phyloP scores from a whole-genome alignment of 1,139 yeast species.

The Meyerozyma guilliermondii region DNA sequence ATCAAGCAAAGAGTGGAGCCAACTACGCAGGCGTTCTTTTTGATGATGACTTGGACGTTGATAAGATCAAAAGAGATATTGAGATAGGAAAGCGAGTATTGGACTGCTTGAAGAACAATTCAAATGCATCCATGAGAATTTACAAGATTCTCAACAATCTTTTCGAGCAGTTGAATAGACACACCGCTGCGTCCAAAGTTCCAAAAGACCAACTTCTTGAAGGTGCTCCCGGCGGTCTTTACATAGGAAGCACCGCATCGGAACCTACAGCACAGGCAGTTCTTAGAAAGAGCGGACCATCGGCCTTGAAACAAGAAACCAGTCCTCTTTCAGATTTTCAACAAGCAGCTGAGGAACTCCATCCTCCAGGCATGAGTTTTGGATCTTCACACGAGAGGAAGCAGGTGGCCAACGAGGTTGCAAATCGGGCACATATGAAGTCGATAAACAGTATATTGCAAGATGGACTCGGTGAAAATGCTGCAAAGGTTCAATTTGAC shows the following conservation, averaged over 20 bases:
- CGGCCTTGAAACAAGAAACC: not conserved
- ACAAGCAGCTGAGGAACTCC: not conserved
- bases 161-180: conserved; percentile 75
- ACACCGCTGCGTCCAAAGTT: conserved; percentile 44
- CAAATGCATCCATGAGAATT: conserved; percentile 76
- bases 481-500: not conserved
- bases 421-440: not conserved
- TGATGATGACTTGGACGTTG: conserved; percentile 60
- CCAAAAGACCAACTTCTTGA: not conserved
- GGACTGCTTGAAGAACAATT: conserved; percentile 64
- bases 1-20: conserved; percentile 22
- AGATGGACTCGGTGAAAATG: not conserved
- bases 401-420: not conserved
- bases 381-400: not conserved
- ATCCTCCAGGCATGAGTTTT: not conserved
- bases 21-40: conserved; percentile 45
- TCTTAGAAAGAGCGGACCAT: not conserved
- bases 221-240: not conserved
- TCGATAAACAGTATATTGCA: not conserved
- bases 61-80: conserved; percentile 70
- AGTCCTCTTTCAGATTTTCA: not conserved
- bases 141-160: conserved; percentile 73
- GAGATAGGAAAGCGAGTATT: conserved; percentile 76
- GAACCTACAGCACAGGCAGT: not conserved
- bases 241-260: not conserved